Conservation (phyloP, 1,139 yeast species). For the Zygosaccharomyces sapae region DNA sequence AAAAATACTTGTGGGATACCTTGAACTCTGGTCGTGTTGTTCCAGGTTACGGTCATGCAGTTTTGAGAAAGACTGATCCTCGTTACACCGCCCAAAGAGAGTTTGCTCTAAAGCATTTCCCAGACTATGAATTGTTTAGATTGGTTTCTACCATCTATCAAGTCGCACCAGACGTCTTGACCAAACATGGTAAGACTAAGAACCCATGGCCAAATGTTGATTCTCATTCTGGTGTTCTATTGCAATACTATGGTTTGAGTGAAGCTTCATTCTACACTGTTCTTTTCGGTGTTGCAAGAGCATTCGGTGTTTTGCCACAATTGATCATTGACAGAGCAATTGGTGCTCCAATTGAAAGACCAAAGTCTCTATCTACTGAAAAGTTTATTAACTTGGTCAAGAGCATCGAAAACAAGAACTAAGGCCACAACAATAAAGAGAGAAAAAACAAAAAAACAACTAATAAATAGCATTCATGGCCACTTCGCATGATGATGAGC, state of each 20-base stretch:
- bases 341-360: conserved; percentile 95
- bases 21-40: conserved; percentile 42
- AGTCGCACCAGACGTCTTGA: conserved; percentile 92
- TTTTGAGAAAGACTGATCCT: conserved; percentile 45
- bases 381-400: conserved; percentile 42
- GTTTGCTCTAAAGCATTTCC: conserved; percentile 95
- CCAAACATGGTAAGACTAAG: conserved; percentile 97
- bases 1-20: conserved; percentile 40
- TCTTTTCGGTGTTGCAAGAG: conserved; percentile 96
- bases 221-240: conserved; percentile 93
- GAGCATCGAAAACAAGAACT: conserved; percentile 29
- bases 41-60: conserved; percentile 47
- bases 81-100: conserved; percentile 95
- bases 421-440: neutral
- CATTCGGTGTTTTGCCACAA: conserved; percentile 96
- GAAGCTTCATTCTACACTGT: conserved; percentile 97
- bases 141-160: conserved; percentile 86
- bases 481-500: conserved; percentile 4
- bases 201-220: conserved; percentile 99
- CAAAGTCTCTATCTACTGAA: conserved; percentile 83
- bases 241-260: conserved; percentile 94
- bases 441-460: conserved; percentile 1
- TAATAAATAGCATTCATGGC: conserved; percentile 1
- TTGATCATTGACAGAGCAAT: conserved; percentile 93
- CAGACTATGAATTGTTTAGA: conserved; percentile 88